Base-by-base conservation (phyloP, 2,329 filamentous ascomycete species). In the Arthroderma sp. region DNA sequence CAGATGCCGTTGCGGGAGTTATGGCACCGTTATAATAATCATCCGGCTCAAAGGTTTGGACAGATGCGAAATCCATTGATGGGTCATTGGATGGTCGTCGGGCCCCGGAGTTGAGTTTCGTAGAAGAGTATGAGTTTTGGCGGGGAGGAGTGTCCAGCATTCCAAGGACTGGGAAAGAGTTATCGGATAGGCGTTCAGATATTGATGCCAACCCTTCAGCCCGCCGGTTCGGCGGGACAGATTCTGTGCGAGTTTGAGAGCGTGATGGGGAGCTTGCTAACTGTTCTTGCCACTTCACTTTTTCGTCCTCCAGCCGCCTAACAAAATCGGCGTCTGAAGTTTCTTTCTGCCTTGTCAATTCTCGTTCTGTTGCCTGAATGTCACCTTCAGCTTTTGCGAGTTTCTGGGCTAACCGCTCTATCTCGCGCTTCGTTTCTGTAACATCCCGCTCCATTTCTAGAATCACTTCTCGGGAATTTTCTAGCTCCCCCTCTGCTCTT, bases 401-500 rank as follows among this genome's bases (percentile, higher is more conserved):
- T 47, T 59, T 65, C 36, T 64, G 60, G n/a, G 59, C 58, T n/a
- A 66, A 50, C 46, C 59, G 67, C 36, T 66, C 68, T 10, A 71
- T 71, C 49, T 81, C 73, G 51, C 81, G 74, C 22, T 80, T 72
- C n/a, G 76, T 74, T 47, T 74, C 73, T 50, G 79, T 77, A 3
- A 93, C 65, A 10, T 72, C 66, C 38, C 79, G 74, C 28, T 67
- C 57, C 28, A 67, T 49, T n/a, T 68, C 65, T 6, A 60, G 59
- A 44, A 64, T 58, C 4, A 52, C 49, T 43, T 63, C 65, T 49
- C 61, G 64, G 72, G 79, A 54, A 71, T 76, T 50, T 55, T 95
- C 86, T 4, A 94, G 65, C 52, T 96, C 87, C 52, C 94, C 85
- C 60, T 94, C 87, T 22, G 83, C 69, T 44, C 74, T 76, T 54